Evolutionary conservation across 75 land plant genomes (phyloP).

Genomic region (Pinus tabuliformis): DNA sequence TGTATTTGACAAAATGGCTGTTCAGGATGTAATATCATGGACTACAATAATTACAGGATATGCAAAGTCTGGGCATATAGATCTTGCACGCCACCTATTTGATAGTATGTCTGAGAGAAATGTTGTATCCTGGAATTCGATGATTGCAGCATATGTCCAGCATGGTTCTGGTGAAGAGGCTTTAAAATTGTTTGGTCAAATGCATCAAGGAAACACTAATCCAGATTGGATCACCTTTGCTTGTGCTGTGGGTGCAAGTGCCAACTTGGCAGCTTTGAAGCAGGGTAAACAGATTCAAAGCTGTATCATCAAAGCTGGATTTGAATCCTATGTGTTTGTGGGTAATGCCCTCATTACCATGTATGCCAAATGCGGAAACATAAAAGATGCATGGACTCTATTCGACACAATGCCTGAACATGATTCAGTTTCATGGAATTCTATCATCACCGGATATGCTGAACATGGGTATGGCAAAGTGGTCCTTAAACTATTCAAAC

Average conservation of each 20-base stretch:
- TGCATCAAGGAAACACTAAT: background rate
- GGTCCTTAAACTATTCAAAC: too few species aligned
- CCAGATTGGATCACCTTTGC: constrained; percentile 12
- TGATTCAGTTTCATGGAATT: constrained; percentile 12
- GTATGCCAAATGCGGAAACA: constrained; percentile 20
- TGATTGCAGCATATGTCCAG: constrained; percentile 26
- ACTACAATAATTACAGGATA: constrained; percentile 43
- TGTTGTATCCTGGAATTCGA: constrained; percentile 32
- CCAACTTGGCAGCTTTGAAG: background rate
- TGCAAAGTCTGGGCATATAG: constrained; percentile 36
- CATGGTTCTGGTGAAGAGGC: constrained; percentile 12
- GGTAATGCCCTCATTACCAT: constrained; percentile 17
- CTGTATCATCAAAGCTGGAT: background rate
- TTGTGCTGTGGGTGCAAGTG: constrained; percentile 5
- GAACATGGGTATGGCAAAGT: too few species aligned
- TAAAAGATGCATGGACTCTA: background rate
- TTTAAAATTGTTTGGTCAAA: constrained; percentile 1
- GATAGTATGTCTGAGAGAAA: constrained; percentile 20
- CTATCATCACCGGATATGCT: constrained; percentile 8
- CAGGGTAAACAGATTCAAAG: constrained; percentile 19
- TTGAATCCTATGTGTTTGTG: constrained; percentile 8
- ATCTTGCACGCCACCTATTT: constrained; percentile 32
- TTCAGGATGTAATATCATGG: constrained; percentile 37
- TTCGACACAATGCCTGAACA: constrained; percentile 11
- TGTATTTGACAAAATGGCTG: constrained; percentile 17